Base-by-base conservation (phyloP, 306 rosid genomes). In the Echinosophora koreensis region DNA sequence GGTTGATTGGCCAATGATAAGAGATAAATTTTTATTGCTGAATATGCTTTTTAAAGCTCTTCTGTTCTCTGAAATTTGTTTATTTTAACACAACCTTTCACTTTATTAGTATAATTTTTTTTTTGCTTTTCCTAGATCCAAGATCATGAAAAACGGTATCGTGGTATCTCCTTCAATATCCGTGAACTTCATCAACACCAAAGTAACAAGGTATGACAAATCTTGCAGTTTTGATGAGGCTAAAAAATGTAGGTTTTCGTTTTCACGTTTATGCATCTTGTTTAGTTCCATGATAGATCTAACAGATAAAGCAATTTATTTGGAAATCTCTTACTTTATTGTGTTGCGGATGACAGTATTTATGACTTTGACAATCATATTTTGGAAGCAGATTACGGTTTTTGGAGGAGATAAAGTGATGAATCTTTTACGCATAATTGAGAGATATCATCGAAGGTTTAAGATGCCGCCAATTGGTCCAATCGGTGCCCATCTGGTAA, bases 401-500 rank as follows among this genome's bases (percentile, higher is more conserved):
- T 95, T 92, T 83, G 98, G 97, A 72, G 98, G 98, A 80, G 82
- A 83, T 0, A 89, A 47, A 84, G 97, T 92, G 69, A 71, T 88
- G 55, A 41, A 75, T 67, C 77, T 95, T 62, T 84, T 95, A 77
- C 90, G 80, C 6, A 56, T 52, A 59, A 87, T 92, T 81, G 98
- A 95, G 86, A 81, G 79, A 76, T 38, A 78, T 70, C 82, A 78
- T 82, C 84, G 9, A 52, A 92, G 83, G 80, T 95, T 94, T 83
- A 85, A 80, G 72, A 80, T 54, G 78, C 92, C 95, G 9, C 98
- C 97, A 11, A 88, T 95, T 84, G 97, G 98, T 80, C 98, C 97
- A 69, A 88, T 95, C 71, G 98, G 98, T 55, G 80, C 90, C 66
- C 97, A 92, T 82, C 61, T 92, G 98, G 98, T 85, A 74, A 61